Conservation (phyloP, 805 yeast genomes). For the Ogataea trehaloabstinens region DNA sequence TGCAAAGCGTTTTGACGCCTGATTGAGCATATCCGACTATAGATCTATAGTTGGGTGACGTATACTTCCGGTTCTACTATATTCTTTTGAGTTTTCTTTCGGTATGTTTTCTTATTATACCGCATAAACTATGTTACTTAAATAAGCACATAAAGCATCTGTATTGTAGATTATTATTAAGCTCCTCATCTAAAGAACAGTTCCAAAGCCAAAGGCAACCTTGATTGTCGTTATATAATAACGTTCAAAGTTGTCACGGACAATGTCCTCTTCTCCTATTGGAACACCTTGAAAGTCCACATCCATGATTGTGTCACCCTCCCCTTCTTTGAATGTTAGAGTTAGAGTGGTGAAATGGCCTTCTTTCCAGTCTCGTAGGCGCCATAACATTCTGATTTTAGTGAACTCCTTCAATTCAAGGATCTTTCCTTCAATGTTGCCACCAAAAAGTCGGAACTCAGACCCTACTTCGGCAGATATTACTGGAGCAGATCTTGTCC, state of each 20-base stretch:
- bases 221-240: constrained; percentile 89
- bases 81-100: no score
- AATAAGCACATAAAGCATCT: no score
- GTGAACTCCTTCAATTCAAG: constrained; percentile 56
- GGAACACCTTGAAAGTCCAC: constrained; percentile 88
- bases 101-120: no score
- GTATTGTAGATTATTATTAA: no score
- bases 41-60: no score
- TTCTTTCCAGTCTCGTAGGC: constrained; percentile 84
- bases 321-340: constrained; percentile 69
- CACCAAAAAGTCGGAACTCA: constrained; percentile 75
- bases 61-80: no score
- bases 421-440: constrained; percentile 75
- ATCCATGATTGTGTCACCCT: constrained; percentile 78
- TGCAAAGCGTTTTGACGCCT: constrained; percentile 59
- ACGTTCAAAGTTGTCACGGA: constrained; percentile 79
- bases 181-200: constrained; percentile 74
- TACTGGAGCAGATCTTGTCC: constrained; percentile 76
- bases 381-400: constrained; percentile 75
- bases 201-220: constrained; percentile 91
- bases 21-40: no score
- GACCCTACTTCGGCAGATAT: constrained; percentile 62
- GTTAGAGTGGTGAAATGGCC: constrained; percentile 74
- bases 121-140: no score
- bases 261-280: constrained; percentile 90